Percentiles rank a stretch among this genome's conserved stretches.
These are phyloP conservation scores for Clarireedia monteithiana DNA, from an alignment of 2,329 filamentous ascomycete genomes.

Conservation along the genomic window DNA sequence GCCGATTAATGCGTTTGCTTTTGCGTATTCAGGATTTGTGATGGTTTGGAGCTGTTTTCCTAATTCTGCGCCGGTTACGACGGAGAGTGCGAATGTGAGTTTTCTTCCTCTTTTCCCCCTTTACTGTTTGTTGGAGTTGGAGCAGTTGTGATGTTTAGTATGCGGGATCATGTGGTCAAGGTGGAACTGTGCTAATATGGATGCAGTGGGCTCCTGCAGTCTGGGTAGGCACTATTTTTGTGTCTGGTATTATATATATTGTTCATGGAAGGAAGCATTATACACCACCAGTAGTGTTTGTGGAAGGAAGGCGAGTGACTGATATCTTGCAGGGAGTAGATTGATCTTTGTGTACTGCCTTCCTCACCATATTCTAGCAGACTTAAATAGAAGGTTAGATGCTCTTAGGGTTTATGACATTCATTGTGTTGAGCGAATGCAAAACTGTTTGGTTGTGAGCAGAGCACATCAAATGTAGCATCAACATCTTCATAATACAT, in stretches of 20 bases:
- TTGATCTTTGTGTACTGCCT: neutral
- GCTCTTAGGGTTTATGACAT: too few species aligned
- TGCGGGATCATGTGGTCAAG: neutral
- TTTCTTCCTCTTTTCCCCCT: neutral
- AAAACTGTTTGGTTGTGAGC: too few species aligned
- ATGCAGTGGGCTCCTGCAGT: constrained; percentile 36
- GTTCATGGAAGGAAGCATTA: constrained; percentile 31
- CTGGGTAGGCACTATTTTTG: constrained; percentile 16
- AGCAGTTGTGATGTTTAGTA: too few species aligned
- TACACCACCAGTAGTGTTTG: constrained; percentile 18
- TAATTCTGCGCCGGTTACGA: constrained; percentile 29
- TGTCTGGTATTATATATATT: constrained; percentile 25
- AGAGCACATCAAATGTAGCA: too few species aligned
- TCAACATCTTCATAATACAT: too few species aligned
- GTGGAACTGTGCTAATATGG: constrained; percentile 16
- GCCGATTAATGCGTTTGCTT: constrained; percentile 35
- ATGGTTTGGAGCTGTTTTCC: constrained; percentile 45
- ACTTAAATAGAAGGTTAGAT: too few species aligned
- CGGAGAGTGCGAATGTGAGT: constrained; percentile 13
- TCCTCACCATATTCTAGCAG: too few species aligned
- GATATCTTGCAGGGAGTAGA: neutral
- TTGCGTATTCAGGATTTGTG: constrained; percentile 38
- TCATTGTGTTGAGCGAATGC: too few species aligned
- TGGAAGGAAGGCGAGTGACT: neutral
- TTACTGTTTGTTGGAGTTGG: too few species aligned